Evolutionary conservation across 2,329 filamentous ascomycete genomes (phyloP), one percentile per base, ranked within the genome.

Genomic region (Pseudogymnoascus sp.): DNA sequence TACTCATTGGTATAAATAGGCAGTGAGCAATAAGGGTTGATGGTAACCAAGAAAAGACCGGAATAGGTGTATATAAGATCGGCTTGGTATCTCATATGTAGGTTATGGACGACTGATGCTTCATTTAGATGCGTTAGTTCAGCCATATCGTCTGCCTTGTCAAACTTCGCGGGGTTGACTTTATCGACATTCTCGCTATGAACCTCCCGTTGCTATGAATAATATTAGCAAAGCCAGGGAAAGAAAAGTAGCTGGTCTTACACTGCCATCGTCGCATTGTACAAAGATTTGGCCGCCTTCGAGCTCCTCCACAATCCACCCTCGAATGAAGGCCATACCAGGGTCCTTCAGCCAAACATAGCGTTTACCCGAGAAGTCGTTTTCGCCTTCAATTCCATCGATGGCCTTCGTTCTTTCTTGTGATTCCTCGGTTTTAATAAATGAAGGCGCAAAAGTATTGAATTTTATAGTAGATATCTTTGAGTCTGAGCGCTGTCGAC

Each of bases 11-110:
- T 91, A 76, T 99, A 99, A 65, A 99, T 99, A 3, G 96, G 91
- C 8, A 99, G 78, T 2, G 92, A 86, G 67, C 92, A 96, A 77
- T 99, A 99, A 0, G 96, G 95, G 73, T 99, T 99, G 67, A 99
- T 90, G 0, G 96, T 96, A 60, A 99, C 95, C 72, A 99, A 80
- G 78, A 99, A 99, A 42, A 99, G 82, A 0, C 95, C 95, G 0
- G 95, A 99, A 75, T 99, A 99, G 21, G 95, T 99, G 80, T 96
- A 99, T 69, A 99, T 99, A 66, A 99, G 79, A 77, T 99, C 95
- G 51, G 95, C 85, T 75, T 97, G 91, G 74, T 99, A 99, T 76
- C 95, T 83, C 81, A 91, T 93, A 69, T 96, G 89, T 64, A 99
- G 83, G 73, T 99, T 99, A 78, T 99, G 93, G 61, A 99, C 93